Evolutionary conservation across 331 rosid species (phyloP), one percentile per base, ranked within the genome.

Genomic region (Erythrophleum ivorense): DNA sequence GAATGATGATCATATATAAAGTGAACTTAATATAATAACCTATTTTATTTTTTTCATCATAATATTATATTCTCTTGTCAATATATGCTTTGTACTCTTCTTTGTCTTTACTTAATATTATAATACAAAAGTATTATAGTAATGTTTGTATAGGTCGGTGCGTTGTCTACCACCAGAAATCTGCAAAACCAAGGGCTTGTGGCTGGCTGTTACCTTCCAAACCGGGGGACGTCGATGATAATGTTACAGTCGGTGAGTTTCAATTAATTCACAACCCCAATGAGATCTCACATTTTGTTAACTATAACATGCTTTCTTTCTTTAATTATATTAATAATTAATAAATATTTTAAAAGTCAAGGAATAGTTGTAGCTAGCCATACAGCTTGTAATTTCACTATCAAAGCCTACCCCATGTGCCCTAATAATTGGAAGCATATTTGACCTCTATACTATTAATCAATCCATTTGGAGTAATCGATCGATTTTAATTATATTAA

Each of bases 131-230:
- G 6, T 24, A 33, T 36, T 40, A 71, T 19, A 71, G 5, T 29
- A 71, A 46, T 48, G 36, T 41, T 3, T 9, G 31, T 3, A 48
- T 31, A 9, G 71, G 82, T 69, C 82, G 77, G 82, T 79, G 77
- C 59, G 50, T 53, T 63, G 77, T 64, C 77, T 53, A 46, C 78
- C 82, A 46, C 80, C 79, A 36, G 59, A 81, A 29, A 63, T 24
- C 18, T 1, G 7, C 76, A 72, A 77, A 85, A 85, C 85, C 5
- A 81, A 60, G 38, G 88, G 85, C 85, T 16, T 15, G 18, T 41
- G 73, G 49, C 50, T 45, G 55, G 55, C 57, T 9, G 38, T 6
- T 2, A 33, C 0, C 55, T 15, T 72, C 45, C 14, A 72, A 72
- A 72, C 77, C 48, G 46, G 9, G 63, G 77, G 77, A 31, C 50